Base-by-base conservation (phyloP, 805 yeast genomes). In the Candida silvicultrix region DNA sequence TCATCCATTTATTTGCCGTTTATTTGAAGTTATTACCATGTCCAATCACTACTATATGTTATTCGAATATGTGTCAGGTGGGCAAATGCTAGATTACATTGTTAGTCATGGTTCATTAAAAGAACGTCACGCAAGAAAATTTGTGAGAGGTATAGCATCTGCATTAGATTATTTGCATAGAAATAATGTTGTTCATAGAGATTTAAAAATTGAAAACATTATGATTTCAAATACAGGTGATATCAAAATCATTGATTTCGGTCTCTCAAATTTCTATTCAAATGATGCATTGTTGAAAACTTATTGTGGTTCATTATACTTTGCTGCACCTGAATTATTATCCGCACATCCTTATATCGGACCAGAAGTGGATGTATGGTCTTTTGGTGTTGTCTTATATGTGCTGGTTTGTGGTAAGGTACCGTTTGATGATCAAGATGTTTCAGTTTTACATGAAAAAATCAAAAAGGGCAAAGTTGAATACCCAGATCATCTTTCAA, bases 281-380 rank as follows among this genome's bases (percentile, higher is more conserved):
- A 78, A 81, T 18, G 77, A 77, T 49, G 72, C 81, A 38, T 69
- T 89, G 45, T 78, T 94, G 60, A 88, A 86, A 60, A 94, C 99
- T 1, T 94, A 88, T 62, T 94, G 99, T 73, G 99, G 99, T 3
- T 89, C 97, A 1, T 72, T 94, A 43, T 94, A 94, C 64, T 94
- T 94, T 76, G 99, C 99, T 1, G 99, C 99, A 0, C 99, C 99
- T 0, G 99, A 94, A 65, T 73, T 94, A 54, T 71, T 94, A 45
- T 85, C 87, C 48, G 99, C 98, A 1, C 81, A 81, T 54, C 97
- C 97, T 1, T 94, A 94, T 59, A 73, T 78, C 34, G 99, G 99
- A 0, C 99, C 99, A 1, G 99, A 94, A 64, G 97, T 94, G 41
- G 99, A 94, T 64, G 83, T 94, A 18, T 94, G 99, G 99, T 88